Base-by-base conservation (phyloP, 2,329 filamentous ascomycete species). In the Epichloe hybrida region DNA sequence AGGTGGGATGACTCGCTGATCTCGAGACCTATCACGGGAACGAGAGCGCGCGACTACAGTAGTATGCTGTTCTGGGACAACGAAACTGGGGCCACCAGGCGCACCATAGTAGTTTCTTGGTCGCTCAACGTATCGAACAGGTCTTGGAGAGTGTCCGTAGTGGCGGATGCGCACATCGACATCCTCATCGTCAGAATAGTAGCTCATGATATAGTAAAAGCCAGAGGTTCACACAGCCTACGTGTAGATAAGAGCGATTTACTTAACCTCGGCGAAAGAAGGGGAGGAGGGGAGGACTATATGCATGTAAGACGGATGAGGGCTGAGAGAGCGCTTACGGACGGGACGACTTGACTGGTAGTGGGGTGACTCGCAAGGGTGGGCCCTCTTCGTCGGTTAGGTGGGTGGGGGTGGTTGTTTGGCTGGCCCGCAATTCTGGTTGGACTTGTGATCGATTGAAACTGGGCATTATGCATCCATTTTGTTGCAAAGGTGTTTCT, bases 161-260 rank as follows among this genome's bases (percentile, higher is more conserved):
- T 69, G 70, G 49, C 67, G 67, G 53, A 77, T 62, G 43, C 66
- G 74, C 56, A 80, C 69, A 57, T 80, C 72, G 48, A 78, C 58
- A 45, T 81, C 77, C 34, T 79, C 76, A 36, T 80, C 75, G 55
- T 75, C 71, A 50, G 72, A 69, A 57, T 72, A 75, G 59, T 72
- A 72, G 55, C 60, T 67, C 50, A 51, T 51, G 4, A 34, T 21
- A 21, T 42, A 13, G 27, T 31, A 1, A 31, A 9, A 31, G 27
- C 9, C 8, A 31, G 27, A 31, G 8, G 27, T 31, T 31, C 27
- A 31, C 8, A 31, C 9, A 20, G 17, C 17, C n/a, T 41, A 20
- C 17, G 20, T 41, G 17, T 31, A 31, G 27, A 31, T 31, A 4
- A 31, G 27, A 31, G 8, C 27, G 27, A 31, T 9, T 31, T 31